Percentiles rank a stretch among this genome's conserved stretches.
phyloP scores from a whole-genome alignment of 768 basidiomycete species.

The Pisolithus albus region DNA sequence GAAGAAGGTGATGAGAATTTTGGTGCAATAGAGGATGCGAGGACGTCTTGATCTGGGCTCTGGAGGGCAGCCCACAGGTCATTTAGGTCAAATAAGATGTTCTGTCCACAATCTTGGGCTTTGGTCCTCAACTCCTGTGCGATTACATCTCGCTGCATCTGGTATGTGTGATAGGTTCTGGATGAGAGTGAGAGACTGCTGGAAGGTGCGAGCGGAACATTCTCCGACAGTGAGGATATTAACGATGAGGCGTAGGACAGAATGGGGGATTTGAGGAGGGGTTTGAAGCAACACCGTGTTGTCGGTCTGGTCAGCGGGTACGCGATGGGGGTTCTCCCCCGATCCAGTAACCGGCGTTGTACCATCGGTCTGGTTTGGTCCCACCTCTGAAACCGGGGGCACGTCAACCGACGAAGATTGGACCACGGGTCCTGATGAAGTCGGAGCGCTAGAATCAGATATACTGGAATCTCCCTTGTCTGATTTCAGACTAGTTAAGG shows the following conservation, averaged over 20 bases:
- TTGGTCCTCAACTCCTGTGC: slow-evolving; percentile 80
- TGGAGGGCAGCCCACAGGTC: slow-evolving; percentile 63
- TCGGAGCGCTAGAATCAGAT: slow-evolving; percentile 13
- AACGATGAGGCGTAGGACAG: slow-evolving; percentile 84
- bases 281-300: slow-evolving; percentile 52
- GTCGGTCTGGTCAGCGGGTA: slow-evolving; percentile 18
- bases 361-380: slow-evolving; percentile 5
- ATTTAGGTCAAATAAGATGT: slow-evolving; percentile 68
- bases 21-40: slow-evolving; percentile 65
- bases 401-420: slow-evolving; percentile 8
- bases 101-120: slow-evolving; percentile 83
- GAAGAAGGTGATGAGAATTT: slow-evolving; percentile 94
- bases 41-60: slow-evolving; percentile 45
- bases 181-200: slow-evolving; percentile 84
- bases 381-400: neutral
- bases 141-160: slow-evolving; percentile 81
- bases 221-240: slow-evolving; percentile 97
- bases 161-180: slow-evolving; percentile 87
- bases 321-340: slow-evolving; percentile 16
- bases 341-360: slow-evolving; percentile 6
- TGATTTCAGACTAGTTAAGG: slow-evolving; percentile 61
- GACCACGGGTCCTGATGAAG: slow-evolving; percentile 6
- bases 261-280: slow-evolving; percentile 79
- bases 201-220: slow-evolving; percentile 94
- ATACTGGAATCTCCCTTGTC: slow-evolving; percentile 29